These are phyloP conservation scores for Phycomyces nitens DNA, from an alignment of 192 early-diverging fungal genomes.

Conservation along the genomic window DNA sequence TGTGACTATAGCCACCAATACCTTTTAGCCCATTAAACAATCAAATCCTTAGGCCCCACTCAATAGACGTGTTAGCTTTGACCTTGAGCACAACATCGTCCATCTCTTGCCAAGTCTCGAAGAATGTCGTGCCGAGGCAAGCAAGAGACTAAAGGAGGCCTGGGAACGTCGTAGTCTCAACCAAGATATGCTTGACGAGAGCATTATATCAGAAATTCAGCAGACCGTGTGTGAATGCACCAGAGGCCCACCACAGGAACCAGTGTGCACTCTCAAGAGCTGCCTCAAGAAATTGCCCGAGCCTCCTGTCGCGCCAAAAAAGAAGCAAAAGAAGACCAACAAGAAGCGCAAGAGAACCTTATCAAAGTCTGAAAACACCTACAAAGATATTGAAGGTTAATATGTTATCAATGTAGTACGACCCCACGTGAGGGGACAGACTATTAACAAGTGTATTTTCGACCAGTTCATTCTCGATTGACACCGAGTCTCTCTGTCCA, in stretches of 20 bases:
- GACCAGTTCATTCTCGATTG: not conserved
- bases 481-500: not conserved
- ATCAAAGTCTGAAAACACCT: not conserved
- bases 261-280: not conserved
- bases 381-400: too few relatives aligned
- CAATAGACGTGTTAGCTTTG: slow-evolving; percentile 30
- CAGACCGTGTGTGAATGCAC: not conserved
- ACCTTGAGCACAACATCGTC: slow-evolving; percentile 35
- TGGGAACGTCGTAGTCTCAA: slow-evolving; percentile 19
- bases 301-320: not conserved
- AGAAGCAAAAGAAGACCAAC: not conserved
- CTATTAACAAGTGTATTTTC: too few relatives aligned
- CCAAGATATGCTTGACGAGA: slow-evolving; percentile 27
- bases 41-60: too few relatives aligned
- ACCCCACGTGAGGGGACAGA: too few relatives aligned
- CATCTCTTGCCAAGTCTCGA: slow-evolving; percentile 34
- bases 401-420: too few relatives aligned
- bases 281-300: not conserved
- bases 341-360: not conserved
- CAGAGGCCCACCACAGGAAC: not conserved
- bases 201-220: slow-evolving; percentile 32
- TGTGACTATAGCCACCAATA: too few relatives aligned
- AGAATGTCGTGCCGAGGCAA: slow-evolving; percentile 23
- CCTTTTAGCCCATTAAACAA: too few relatives aligned
- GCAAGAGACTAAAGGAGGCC: slow-evolving; percentile 15